These are phyloP conservation scores for Tricladium varicosporioides DNA, from an alignment of 2,329 filamentous ascomycete genomes.

Conservation along the genomic window DNA sequence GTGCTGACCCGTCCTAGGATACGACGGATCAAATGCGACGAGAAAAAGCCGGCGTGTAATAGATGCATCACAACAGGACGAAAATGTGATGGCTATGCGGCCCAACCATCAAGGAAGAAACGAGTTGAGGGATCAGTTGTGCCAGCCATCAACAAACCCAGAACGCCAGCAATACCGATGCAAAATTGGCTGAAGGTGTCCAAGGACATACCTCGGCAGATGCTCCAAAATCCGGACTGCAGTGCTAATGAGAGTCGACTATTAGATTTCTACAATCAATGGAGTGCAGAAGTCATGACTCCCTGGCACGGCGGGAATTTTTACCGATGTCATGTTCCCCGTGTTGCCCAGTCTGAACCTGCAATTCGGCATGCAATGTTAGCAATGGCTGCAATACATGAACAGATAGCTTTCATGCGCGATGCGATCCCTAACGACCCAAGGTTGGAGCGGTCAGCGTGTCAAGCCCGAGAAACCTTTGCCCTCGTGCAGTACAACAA, in stretches of 20 bases:
- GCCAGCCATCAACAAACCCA: background rate
- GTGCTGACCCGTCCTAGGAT: constrained; percentile 37
- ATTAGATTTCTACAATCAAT: constrained; percentile 37
- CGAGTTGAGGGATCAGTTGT: background rate
- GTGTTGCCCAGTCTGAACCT: constrained; percentile 44
- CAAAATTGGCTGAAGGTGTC: background rate
- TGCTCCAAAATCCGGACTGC: background rate
- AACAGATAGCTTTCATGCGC: constrained; percentile 7
- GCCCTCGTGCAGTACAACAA: constrained; percentile 47
- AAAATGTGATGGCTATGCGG: constrained; percentile 53
- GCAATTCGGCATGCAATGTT: constrained; percentile 49
- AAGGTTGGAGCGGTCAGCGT: constrained; percentile 1
- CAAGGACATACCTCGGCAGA: constrained; percentile 5
- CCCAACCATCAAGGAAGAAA: constrained; percentile 3
- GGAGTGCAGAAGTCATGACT: constrained; percentile 42
- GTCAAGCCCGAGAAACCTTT: constrained; percentile 4
- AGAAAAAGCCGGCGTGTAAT: constrained; percentile 46
- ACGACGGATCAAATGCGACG: constrained; percentile 57
- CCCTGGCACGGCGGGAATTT: constrained; percentile 43
- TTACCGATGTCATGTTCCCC: constrained; percentile 45
- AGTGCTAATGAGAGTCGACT: constrained; percentile 7
- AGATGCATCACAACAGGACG: constrained; percentile 54
- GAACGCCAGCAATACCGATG: background rate
- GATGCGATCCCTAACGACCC: constrained; percentile 5
- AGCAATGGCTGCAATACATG: constrained; percentile 48